phyloP scores from a whole-genome alignment of 2,329 filamentous ascomycete species.

The Alternaria sp. region DNA sequence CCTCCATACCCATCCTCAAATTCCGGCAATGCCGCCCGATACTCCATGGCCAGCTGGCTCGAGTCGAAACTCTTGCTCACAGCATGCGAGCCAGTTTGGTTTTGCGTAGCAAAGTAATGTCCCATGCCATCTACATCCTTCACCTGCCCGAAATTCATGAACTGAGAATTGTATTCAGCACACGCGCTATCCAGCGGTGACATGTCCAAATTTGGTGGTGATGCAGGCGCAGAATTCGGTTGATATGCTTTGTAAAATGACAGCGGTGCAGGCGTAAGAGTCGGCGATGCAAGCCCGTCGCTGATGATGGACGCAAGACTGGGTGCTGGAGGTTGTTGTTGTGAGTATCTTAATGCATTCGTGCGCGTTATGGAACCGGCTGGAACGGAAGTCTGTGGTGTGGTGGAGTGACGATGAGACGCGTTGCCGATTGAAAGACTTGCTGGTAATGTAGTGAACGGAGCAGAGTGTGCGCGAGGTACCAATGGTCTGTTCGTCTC shows the following conservation, averaged over 20 bases:
- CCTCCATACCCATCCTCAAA: conserved; percentile 29
- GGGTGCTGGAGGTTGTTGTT: conserved; percentile 16
- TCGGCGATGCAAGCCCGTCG: conserved; percentile 5
- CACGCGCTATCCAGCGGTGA: neutral
- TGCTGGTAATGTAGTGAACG: conserved; percentile 14
- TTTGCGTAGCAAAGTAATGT: conserved; percentile 16
- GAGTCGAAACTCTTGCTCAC: conserved; percentile 16
- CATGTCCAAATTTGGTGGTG: neutral
- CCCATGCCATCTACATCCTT: conserved; percentile 7
- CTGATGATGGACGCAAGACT: conserved; percentile 1
- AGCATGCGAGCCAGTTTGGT: conserved; percentile 17
- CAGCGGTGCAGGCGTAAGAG: conserved; percentile 6
- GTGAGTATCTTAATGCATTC: conserved; percentile 17
- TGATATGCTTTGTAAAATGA: conserved; percentile 33
- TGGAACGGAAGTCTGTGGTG: neutral
- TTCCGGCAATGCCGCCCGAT: conserved; percentile 26
- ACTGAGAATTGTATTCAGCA: neutral
- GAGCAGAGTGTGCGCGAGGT: neutral
- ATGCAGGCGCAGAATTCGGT: conserved; percentile 2
- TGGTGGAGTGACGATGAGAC: neutral
- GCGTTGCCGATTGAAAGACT: conserved; percentile 29
- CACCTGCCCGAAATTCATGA: neutral
- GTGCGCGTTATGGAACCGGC: neutral
- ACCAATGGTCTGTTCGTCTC: neutral
- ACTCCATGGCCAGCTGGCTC: conserved; percentile 31